Base-by-base conservation (phyloP, 2,329 filamentous ascomycete species). In the Cephalotrichum gorgonifer region DNA sequence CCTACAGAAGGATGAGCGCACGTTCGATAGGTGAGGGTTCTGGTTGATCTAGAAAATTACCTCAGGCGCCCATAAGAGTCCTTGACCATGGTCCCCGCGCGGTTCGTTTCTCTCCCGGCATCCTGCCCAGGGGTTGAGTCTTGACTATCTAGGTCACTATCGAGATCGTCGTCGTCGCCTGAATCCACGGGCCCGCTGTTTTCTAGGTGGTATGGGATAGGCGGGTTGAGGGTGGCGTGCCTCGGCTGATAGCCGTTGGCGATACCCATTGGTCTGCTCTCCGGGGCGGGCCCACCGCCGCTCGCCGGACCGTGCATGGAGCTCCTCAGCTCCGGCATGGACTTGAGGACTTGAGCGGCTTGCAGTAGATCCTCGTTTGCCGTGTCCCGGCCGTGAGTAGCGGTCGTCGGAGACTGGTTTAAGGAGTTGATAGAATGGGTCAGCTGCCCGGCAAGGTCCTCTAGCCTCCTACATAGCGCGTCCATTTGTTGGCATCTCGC, bases 41-140 rank as follows among this genome's bases (percentile, higher is more conserved):
- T 47, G 15, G 23, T n/a, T 2, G 33, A 25, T 9, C 28, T 3
- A 28, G 20, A 31, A 4, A 17, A 44, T 43, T 49, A 58, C 57
- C 59, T 52, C 2, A 58, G 48, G 7, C 52, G 53, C 2, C 57
- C 58, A 31, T 62, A 62, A 2, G 58, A 62, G 46, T 61, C 59
- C 2, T 46, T 52, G 5, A 61, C 58, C 5, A 61, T 50, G 3
- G 56, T 54, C 2, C 55, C 57, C 12, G 53, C 52, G n/a, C 47
- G 35, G 6, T 41, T 50, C 26, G 43, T 23, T 26, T 44, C 43
- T 12, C 17, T 8, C 20, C 22, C 27, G 26, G n/a, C 6, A 12
- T 28, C 43, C 17, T 4, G 23, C 17, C 43, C 43, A 23, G 50
- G 44, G 6, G 54, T 50, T 17, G 49, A 41, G 11, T 38, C 47